Evolutionary conservation across 257 asterid species (phyloP).

Genomic region (Capsicum baccatum): DNA sequence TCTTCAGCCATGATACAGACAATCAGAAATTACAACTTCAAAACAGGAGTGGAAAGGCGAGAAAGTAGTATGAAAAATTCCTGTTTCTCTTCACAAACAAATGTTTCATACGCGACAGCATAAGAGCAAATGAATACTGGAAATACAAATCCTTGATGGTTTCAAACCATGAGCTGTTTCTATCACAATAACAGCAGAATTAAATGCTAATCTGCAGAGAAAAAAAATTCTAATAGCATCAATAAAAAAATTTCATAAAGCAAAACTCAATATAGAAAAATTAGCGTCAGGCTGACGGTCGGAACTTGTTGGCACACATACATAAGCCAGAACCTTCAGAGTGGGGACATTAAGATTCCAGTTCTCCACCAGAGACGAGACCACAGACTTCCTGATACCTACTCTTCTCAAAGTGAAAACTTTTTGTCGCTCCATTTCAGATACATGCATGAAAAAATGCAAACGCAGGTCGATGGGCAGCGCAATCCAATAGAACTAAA

Average conservation of each 20-base stretch:
- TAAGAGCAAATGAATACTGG: background rate
- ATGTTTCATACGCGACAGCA: background rate
- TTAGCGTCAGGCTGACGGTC: conserved; percentile 9
- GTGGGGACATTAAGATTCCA: conserved; percentile 21
- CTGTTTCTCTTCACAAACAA: background rate
- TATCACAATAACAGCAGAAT: background rate
- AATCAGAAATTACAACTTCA: conserved; percentile 17
- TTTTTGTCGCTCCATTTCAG: conserved; percentile 12
- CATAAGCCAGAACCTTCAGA: conserved; percentile 19
- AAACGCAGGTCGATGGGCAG: background rate
- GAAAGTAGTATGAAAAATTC: background rate
- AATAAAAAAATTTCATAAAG: background rate
- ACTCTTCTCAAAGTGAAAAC: conserved; percentile 17
- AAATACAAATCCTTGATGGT: background rate
- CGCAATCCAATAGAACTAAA: conserved; percentile 12
- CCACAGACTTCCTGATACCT: background rate
- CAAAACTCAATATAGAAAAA: conserved; percentile 9
- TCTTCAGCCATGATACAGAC: background rate
- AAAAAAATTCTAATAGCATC: background rate
- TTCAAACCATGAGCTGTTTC: background rate
- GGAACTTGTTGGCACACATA: conserved; percentile 23
- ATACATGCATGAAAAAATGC: conserved; percentile 19
- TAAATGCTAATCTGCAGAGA: background rate
- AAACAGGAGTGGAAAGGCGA: background rate
- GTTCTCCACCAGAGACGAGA: conserved; percentile 20